These are phyloP conservation scores for Amylocarpus encephaloides DNA, from an alignment of 2,329 filamentous ascomycete species.

Conservation along the genomic window DNA sequence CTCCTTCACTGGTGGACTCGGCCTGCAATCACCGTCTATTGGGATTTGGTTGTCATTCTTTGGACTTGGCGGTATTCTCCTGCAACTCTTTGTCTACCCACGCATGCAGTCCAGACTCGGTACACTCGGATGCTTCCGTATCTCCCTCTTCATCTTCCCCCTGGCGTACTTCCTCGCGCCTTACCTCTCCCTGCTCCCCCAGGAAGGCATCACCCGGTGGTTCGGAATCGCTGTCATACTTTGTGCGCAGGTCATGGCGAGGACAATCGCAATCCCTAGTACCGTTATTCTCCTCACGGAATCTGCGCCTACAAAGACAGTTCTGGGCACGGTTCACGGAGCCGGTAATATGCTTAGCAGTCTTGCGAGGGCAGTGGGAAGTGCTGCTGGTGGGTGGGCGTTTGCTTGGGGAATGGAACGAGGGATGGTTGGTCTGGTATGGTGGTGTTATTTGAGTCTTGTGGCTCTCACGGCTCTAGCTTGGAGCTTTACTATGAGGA, in stretches of 20 bases:
- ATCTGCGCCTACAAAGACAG: constrained; percentile 48
- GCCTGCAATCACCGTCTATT: constrained; percentile 60
- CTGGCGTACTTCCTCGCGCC: constrained; percentile 63
- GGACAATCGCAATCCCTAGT: constrained; percentile 60
- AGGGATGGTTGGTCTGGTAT: constrained; percentile 27
- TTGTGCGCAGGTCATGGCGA: constrained; percentile 61
- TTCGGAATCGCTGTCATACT: constrained; percentile 53
- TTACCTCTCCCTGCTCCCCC: constrained; percentile 56
- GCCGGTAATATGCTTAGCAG: constrained; percentile 44
- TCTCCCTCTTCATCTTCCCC: constrained; percentile 64
- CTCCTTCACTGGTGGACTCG: constrained; percentile 61
- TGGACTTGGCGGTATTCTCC: constrained; percentile 59
- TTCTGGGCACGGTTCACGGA: constrained; percentile 50
- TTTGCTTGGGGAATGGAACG: constrained; percentile 26
- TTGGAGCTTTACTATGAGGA: constrained; percentile 21
- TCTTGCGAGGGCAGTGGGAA: constrained; percentile 43
- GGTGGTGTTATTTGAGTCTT: constrained; percentile 24
- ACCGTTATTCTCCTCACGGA: constrained; percentile 56
- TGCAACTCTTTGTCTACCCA: constrained; percentile 69
- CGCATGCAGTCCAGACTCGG: constrained; percentile 58
- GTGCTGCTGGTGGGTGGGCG: constrained; percentile 40
- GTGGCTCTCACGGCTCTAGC: constrained; percentile 36
- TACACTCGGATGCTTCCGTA: constrained; percentile 58
- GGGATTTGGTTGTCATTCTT: constrained; percentile 64
- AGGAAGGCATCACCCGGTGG: not conserved